Conservation (phyloP, 2,329 filamentous ascomycete species). For the Onygenales sp. region DNA sequence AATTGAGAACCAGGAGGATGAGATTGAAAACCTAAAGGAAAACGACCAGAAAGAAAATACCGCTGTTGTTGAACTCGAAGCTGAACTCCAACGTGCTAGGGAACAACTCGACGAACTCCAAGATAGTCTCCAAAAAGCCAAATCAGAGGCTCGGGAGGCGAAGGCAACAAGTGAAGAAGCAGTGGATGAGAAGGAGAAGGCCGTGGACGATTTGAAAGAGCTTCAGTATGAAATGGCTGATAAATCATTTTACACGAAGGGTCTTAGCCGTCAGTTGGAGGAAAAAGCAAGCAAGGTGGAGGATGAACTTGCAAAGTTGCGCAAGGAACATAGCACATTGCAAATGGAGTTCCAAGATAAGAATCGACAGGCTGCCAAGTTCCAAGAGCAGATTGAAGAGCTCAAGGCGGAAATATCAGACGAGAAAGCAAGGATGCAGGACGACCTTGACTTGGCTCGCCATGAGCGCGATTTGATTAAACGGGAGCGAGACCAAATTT, state of each 20-base stretch:
- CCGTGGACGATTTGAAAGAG: slow-evolving; percentile 48
- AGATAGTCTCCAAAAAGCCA: slow-evolving; percentile 29
- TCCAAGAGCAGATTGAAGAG: slow-evolving; percentile 30
- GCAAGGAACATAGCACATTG: slow-evolving; percentile 36
- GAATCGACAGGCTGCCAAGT: slow-evolving; percentile 26
- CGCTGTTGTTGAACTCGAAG: slow-evolving; percentile 38
- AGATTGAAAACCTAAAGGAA: slow-evolving; percentile 57
- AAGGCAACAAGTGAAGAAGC: slow-evolving; percentile 41
- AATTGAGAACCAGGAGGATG: slow-evolving; percentile 65
- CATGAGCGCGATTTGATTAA: slow-evolving; percentile 38
- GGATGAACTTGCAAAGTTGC: slow-evolving; percentile 50
- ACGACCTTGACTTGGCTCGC: slow-evolving; percentile 34
- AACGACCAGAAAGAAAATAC: slow-evolving; percentile 34
- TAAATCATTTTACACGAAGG: slow-evolving; percentile 68
- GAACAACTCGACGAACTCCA: slow-evolving; percentile 37
- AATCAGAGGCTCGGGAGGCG: slow-evolving; percentile 27
- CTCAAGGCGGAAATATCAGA: slow-evolving; percentile 29
- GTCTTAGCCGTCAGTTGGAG: slow-evolving; percentile 64
- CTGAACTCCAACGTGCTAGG: slow-evolving; percentile 38
- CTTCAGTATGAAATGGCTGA: slow-evolving; percentile 70
- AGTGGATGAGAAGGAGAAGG: slow-evolving; percentile 41
- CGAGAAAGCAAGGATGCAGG: slow-evolving; percentile 28
- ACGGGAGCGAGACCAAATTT: slow-evolving; percentile 31
- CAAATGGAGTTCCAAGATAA: slow-evolving; percentile 37
- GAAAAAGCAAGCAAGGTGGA: slow-evolving; percentile 60